A percentile compares a stretch with the other conserved stretches of the same genome.
Evolutionary conservation across 148 eudicot species (phyloP).

Genomic region (Rhododendron molle): DNA sequence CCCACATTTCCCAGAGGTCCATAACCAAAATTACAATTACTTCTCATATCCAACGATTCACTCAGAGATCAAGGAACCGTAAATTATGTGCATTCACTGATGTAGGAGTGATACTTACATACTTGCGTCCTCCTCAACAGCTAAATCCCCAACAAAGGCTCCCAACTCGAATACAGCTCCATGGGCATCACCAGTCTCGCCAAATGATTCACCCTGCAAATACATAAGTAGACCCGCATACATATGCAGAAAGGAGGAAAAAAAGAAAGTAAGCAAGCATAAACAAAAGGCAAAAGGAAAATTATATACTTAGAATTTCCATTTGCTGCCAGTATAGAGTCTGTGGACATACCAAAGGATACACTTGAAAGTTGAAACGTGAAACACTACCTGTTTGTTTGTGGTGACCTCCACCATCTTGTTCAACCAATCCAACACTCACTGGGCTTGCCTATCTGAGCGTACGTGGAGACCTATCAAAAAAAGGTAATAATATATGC

Average conservation of each 20-base stretch:
- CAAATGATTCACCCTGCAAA: conserved; percentile 28
- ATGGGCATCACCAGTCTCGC: conserved; percentile 29
- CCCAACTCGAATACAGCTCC: conserved; percentile 62
- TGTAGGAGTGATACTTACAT: conserved; percentile 31
- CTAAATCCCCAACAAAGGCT: conserved; percentile 77
- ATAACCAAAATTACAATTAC: not conserved
- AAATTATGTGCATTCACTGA: not conserved
- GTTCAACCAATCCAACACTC: conserved; percentile 11
- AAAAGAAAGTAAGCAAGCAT: not conserved
- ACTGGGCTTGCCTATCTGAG: not conserved
- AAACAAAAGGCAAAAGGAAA: not conserved
- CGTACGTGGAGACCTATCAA: not conserved
- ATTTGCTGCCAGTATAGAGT: not conserved
- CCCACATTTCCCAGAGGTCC: not conserved
- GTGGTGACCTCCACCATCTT: conserved; percentile 21
- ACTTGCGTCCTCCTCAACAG: conserved; percentile 61
- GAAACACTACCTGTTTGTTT: conserved; percentile 17
- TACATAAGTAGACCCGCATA: not conserved
- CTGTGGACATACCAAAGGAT: not conserved
- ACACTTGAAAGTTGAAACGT: not conserved
- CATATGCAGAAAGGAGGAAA: not conserved
- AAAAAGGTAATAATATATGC: not conserved
- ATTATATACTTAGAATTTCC: not conserved
- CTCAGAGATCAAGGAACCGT: not conserved
- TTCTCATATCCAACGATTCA: not conserved